Conservation (phyloP, 306 rosid genomes). For the Glycine latifolia region DNA sequence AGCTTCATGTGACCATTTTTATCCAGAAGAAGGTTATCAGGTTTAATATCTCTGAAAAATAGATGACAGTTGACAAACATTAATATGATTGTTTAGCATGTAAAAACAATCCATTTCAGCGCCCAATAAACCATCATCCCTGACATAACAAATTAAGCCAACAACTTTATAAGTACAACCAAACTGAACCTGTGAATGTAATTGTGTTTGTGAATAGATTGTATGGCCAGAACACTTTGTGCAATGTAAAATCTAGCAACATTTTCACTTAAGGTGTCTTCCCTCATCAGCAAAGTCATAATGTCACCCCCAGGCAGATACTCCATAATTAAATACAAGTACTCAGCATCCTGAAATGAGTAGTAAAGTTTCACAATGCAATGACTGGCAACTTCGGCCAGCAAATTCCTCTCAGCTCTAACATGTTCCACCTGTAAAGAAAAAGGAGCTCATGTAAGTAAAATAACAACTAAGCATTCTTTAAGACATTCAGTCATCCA, state of each 20-base stretch:
- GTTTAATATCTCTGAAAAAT: slow-evolving; percentile 90
- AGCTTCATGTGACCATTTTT: slow-evolving; percentile 98
- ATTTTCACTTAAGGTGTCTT: slow-evolving; percentile 87
- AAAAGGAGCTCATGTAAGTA: slow-evolving; percentile 33
- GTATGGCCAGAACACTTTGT: slow-evolving; percentile 95
- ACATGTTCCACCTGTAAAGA: slow-evolving; percentile 93
- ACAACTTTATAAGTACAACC: slow-evolving; percentile 26
- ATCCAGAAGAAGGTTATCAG: slow-evolving; percentile 95
- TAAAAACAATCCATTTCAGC: slow-evolving; percentile 24
- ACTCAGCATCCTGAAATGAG: slow-evolving; percentile 96
- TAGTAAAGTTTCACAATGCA: slow-evolving; percentile 98
- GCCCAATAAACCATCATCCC: slow-evolving; percentile 33
- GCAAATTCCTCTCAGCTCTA: slow-evolving; percentile 97
- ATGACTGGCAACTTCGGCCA: slow-evolving; percentile 99
- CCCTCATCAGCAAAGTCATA: slow-evolving; percentile 97
- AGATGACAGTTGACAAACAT: slow-evolving; percentile 35
- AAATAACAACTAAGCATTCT: slow-evolving; percentile 29
- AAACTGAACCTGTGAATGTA: slow-evolving; percentile 89
- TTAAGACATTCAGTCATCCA: slow-evolving; percentile 43
- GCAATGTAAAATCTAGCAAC: slow-evolving; percentile 95
- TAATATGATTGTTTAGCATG: slow-evolving; percentile 41
- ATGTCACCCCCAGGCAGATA: slow-evolving; percentile 98
- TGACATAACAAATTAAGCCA: slow-evolving; percentile 34
- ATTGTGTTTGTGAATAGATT: slow-evolving; percentile 94
- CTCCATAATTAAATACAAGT: slow-evolving; percentile 94